Evolutionary conservation across 108 stramenopile species (phyloP), one percentile per base, ranked within the genome.

Genomic region (Heterococcus sp.): DNA sequence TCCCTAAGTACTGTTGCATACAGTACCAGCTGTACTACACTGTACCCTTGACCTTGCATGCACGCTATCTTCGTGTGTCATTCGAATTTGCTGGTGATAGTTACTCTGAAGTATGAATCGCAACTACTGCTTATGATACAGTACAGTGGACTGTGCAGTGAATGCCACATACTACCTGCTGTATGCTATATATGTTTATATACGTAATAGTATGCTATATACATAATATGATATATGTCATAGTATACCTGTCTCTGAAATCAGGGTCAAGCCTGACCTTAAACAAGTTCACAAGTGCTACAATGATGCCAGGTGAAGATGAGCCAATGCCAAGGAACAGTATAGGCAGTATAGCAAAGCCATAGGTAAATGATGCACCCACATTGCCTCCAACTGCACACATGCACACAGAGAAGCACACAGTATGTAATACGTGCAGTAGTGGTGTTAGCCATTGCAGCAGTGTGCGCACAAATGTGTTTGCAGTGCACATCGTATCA

Each of bases 231-330:
- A n/a, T n/a, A n/a, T n/a, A n/a, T n/a, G n/a, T n/a, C 78, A 72
- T 79, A 72, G 78, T 63, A 66, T 28, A 79, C 64, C 33, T 72
- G 46, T 38, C 78, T 32, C 72, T 38, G 71, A 72, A 79, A 37
- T 79, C 78, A 1, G 63, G 64, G 0, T 78, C 37, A 30, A 68
- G 37, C 34, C 69, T 37, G 39, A 34, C 71, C 58, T 66, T 58
- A 70, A 78, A 35, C 67, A 29, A 33, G 69, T 78, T 63, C 37
- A 78, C 71, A 34, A 40, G 70, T 3, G 78, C 74, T 32, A 68
- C 67, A 68, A 83, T 83, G 35, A 83, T 35, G 31, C 82, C 82
- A 37, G 82, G 82, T n/a, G 82, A 67, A 26, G 74, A 67, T 37
- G 82, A 83, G 0, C 82, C 82, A 4, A 83, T 37, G 2, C 69